phyloP scores from a whole-genome alignment of 352 stramenopile species.

The Phytophthora europaea region DNA sequence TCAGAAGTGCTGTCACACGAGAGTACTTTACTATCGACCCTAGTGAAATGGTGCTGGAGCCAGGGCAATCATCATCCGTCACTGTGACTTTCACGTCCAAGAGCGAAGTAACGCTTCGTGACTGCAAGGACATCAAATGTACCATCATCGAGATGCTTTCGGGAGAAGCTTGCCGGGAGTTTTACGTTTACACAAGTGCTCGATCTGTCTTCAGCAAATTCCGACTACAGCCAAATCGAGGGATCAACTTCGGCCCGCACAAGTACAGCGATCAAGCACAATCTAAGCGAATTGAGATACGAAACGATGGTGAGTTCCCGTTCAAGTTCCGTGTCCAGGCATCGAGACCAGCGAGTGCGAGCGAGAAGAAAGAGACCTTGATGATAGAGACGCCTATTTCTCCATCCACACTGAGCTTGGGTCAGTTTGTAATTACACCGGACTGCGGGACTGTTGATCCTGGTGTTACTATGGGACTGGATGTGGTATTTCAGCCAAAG shows the following conservation, averaged over 20 bases:
- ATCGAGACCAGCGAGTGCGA: slow-evolving; percentile 2
- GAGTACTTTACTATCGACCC: slow-evolving; percentile 90
- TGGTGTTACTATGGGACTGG: slow-evolving; percentile 72
- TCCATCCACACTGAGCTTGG: slow-evolving; percentile 55
- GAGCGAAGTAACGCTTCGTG: slow-evolving; percentile 85
- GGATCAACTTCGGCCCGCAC: slow-evolving; percentile 94
- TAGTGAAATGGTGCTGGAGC: slow-evolving; percentile 76
- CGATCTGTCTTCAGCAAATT: slow-evolving; percentile 89
- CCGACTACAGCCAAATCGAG: slow-evolving; percentile 88
- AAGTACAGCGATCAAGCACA: slow-evolving; percentile 89
- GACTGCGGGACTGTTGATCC: slow-evolving; percentile 87
- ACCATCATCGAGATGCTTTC: slow-evolving; percentile 94
- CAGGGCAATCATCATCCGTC: slow-evolving; percentile 73
- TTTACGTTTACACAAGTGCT: slow-evolving; percentile 82
- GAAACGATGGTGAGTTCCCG: slow-evolving; percentile 94
- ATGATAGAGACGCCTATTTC: slow-evolving; percentile 53
- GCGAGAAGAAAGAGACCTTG: slow-evolving; percentile 23
- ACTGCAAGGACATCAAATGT: slow-evolving; percentile 94
- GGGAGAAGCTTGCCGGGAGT: slow-evolving; percentile 91
- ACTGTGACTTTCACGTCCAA: slow-evolving; percentile 84
- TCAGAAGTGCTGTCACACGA: slow-evolving; percentile 57
- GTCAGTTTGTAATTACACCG: slow-evolving; percentile 86
- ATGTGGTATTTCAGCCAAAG: slow-evolving; percentile 87
- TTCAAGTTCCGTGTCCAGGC: slow-evolving; percentile 89
- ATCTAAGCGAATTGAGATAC: slow-evolving; percentile 88